phyloP scores from a whole-genome alignment of 139 green algal species.

The Chlamydomonas sphaeroides region DNA sequence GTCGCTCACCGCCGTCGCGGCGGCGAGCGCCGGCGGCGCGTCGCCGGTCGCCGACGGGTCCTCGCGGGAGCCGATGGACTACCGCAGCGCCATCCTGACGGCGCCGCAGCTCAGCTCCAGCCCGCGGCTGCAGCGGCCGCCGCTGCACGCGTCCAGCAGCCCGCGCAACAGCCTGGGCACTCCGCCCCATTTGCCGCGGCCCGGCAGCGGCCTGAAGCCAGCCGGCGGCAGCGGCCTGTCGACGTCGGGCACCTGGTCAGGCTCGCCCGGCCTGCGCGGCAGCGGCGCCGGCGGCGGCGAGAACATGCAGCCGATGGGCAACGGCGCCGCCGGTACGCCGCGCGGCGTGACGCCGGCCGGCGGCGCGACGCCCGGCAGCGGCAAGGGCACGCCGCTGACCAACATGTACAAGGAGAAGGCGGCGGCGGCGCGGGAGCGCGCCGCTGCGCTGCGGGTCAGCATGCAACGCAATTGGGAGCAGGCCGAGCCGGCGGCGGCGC shows the following conservation, averaged over 20 bases:
- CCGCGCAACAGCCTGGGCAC: not conserved
- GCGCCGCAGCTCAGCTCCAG: not conserved
- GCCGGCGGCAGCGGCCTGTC: not conserved
- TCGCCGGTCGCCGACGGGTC: no score
- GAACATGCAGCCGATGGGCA: conserved; percentile 15
- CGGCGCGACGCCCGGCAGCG: not conserved
- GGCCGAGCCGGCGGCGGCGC: no score
- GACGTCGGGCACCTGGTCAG: no score
- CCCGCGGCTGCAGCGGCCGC: not conserved
- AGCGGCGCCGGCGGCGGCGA: not conserved
- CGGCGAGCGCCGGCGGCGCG: not conserved
- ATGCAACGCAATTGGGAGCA: conserved; percentile 44
- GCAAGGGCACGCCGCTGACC: conserved; percentile 6
- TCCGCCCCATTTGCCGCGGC: not conserved
- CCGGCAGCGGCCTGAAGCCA: not conserved
- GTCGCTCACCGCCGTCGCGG: not conserved
- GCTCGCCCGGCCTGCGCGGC: no score
- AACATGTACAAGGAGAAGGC: conserved; percentile 43
- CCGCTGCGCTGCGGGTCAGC: conserved; percentile 29
- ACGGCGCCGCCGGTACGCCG: not conserved
- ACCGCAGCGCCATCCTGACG: not conserved
- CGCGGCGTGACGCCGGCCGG: no score
- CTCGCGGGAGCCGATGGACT: not conserved
- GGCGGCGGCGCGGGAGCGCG: conserved; percentile 37
- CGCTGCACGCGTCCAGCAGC: not conserved